A percentile compares a stretch with the other conserved stretches of the same genome.
Evolutionary conservation across 106 monocot species (phyloP).

Genomic region (Acorus gramineus): DNA sequence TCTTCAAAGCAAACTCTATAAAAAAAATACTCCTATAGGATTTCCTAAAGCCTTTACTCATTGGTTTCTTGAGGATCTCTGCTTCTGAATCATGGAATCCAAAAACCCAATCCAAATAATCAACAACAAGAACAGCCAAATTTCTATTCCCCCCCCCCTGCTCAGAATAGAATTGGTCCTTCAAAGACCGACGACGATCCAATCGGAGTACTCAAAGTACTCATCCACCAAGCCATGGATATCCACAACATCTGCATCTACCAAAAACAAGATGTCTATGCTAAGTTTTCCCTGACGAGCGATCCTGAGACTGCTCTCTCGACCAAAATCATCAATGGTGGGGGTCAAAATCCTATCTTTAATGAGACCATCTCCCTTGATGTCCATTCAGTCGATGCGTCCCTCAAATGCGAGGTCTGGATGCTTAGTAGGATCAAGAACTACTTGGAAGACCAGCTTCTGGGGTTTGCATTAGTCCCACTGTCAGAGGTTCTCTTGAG

Average conservation of each 20-base stretch:
- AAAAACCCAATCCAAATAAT: no score
- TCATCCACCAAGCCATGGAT: slow-evolving; percentile 57
- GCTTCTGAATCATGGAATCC: no score
- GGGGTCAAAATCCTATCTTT: slow-evolving; percentile 61
- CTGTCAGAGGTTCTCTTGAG: slow-evolving; percentile 30
- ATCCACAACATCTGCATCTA: slow-evolving; percentile 94
- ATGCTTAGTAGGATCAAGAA: slow-evolving; percentile 84
- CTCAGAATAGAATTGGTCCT: no score
- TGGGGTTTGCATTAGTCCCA: slow-evolving; percentile 61
- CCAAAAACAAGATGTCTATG: slow-evolving; percentile 90
- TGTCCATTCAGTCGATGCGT: slow-evolving; percentile 26
- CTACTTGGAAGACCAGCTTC: slow-evolving; percentile 75
- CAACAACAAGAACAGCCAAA: no score
- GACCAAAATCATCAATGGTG: slow-evolving; percentile 61
- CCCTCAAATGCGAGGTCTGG: slow-evolving; percentile 74
- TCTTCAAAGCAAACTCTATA: no score
- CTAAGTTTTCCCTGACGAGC: slow-evolving; percentile 51
- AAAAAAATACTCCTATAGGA: no score
- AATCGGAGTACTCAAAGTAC: slow-evolving; percentile 29
- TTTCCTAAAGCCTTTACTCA: no score
- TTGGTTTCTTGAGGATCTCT: no score
- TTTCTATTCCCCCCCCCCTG: no score
- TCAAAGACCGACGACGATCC: no score
- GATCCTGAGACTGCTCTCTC: slow-evolving; percentile 36
- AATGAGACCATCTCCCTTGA: slow-evolving; percentile 36